Base-by-base conservation (phyloP, 176 grass and related monocot species). In the Oryza brachyantha region DNA sequence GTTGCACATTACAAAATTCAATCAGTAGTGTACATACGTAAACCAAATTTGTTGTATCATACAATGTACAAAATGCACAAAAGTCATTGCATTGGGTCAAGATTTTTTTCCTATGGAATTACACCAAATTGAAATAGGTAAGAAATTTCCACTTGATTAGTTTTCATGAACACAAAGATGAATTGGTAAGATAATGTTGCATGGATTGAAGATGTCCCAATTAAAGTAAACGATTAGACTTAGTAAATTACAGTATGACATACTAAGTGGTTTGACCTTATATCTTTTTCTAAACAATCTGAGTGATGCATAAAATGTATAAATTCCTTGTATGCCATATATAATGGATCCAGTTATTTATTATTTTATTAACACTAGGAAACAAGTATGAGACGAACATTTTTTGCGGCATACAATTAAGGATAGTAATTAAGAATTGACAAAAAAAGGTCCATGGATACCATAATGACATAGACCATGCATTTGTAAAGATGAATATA, bases 101-200 rank as follows among this genome's bases (percentile, higher is more conserved):
- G 19, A 32, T 17, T 35, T 61, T 22, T 3, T 43, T 16, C 7
- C 37, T 2, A 43, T 10, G 17, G 26, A 22, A 43, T 43, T 71
- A 34, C 4, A 45, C 31, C 4, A 70, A 9, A 17, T 11, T 32
- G 35, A 32, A 26, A 60, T 13, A 14, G 17, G 35, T 43, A 68
- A 60, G 4, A 13, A 61, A 13, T 24, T 7, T 10, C 29, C 52
- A 28, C 17, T 78, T 29, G 31, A 36, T 70, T 46, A 13, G 31
- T 78, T 54, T 52, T 28, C 67, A 28, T 70, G 57, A 84, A 71
- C 55, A 78, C 40, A 84, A 52, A 7, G 19, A 19, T 52, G n/a
- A 52, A n/a, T 52, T 52, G 1, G 7, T 52, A 21, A 48, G 48
- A 52, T 52, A 52, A n/a, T 55, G 50, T 55, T 72, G 57, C 58